Evolutionary conservation across 257 asterid species (phyloP).

Genomic region (Eucommia ulmoides): DNA sequence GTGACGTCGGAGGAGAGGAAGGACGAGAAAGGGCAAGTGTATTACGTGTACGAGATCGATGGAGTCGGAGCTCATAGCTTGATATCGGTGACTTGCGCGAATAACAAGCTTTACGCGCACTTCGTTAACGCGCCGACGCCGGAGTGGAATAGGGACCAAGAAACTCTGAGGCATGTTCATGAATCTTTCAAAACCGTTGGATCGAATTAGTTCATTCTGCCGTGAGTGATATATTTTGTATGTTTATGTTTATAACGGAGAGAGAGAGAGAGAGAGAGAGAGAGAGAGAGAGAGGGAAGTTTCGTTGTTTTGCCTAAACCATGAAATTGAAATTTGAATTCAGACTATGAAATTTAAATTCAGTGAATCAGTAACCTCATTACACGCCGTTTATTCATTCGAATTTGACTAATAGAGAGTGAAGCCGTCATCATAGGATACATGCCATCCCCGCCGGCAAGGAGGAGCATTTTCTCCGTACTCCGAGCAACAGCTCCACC

Average conservation of each 20-base stretch:
- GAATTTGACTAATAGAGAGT: slow-evolving; percentile 18
- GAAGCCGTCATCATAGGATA: slow-evolving; percentile 49
- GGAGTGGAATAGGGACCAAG: slow-evolving; percentile 75
- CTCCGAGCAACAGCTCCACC: slow-evolving; percentile 72
- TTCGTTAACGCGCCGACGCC: slow-evolving; percentile 79
- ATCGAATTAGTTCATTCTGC: neutral
- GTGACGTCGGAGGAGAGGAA: slow-evolving; percentile 55
- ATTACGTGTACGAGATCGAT: slow-evolving; percentile 75
- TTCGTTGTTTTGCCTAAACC: no score
- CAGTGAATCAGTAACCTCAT: no score
- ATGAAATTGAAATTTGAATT: no score
- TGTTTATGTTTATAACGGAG: neutral
- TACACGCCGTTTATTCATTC: no score
- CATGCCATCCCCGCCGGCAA: slow-evolving; percentile 46
- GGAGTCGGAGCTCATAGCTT: slow-evolving; percentile 66
- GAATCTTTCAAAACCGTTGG: slow-evolving; percentile 76
- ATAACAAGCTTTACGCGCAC: slow-evolving; percentile 83
- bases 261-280: no score
- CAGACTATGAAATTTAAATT: no score
- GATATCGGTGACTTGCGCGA: slow-evolving; percentile 86
- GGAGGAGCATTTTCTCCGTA: slow-evolving; percentile 40
- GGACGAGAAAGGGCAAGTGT: slow-evolving; percentile 73
- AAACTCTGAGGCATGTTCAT: slow-evolving; percentile 62
- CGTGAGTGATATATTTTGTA: no score
- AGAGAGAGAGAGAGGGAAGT: no score